Percentiles rank a stretch among this genome's conserved stretches.
phyloP scores from a whole-genome alignment of 108 stramenopile genomes.

The Conticribra weissflogii region DNA sequence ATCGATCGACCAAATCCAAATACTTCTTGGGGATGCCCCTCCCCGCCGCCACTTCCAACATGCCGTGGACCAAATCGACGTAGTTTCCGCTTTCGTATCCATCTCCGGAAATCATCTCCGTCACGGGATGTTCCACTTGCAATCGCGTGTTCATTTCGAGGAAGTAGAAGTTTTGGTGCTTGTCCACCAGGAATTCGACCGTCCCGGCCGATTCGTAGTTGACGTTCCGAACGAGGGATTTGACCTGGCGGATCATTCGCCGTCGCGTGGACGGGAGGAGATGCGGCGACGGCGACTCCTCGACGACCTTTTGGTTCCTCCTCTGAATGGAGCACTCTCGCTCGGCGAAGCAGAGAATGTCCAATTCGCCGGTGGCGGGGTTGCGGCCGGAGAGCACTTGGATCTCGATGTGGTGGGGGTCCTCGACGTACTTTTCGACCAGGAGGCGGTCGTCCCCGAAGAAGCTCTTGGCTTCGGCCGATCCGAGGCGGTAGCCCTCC shows the following conservation, averaged over 20 bases:
- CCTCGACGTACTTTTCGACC: constrained; percentile 95
- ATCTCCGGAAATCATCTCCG: constrained; percentile 82
- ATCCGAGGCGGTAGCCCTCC: constrained; percentile 78
- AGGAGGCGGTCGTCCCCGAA: constrained; percentile 96
- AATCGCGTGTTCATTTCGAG: constrained; percentile 98
- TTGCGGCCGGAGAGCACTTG: constrained; percentile 88
- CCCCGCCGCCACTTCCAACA: constrained; percentile 89
- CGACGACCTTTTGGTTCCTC: constrained; percentile 98
- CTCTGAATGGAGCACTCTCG: constrained; percentile 96
- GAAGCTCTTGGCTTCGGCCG: constrained; percentile 86
- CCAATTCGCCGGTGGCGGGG: constrained; percentile 53
- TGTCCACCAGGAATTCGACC: constrained; percentile 95
- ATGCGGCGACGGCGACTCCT: constrained; percentile 90
- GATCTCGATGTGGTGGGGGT: constrained; percentile 98
- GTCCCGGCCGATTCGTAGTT: constrained; percentile 94
- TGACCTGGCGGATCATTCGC: constrained; percentile 90
- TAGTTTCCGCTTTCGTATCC: constrained; percentile 34
- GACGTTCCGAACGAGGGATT: constrained; percentile 76
- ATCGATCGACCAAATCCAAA: constrained; percentile 55
- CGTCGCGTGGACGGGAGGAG: constrained; percentile 69
- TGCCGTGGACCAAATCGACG: constrained; percentile 92
- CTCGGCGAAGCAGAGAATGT: constrained; percentile 88
- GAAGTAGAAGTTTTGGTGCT: constrained; percentile 94
- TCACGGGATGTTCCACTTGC: constrained; percentile 98
- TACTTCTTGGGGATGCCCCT: constrained; percentile 59